Percentiles rank a stretch among this genome's conserved stretches.
Conservation (phyloP, 176 grass and related monocot species). For the Paspalum vaginatum region DNA sequence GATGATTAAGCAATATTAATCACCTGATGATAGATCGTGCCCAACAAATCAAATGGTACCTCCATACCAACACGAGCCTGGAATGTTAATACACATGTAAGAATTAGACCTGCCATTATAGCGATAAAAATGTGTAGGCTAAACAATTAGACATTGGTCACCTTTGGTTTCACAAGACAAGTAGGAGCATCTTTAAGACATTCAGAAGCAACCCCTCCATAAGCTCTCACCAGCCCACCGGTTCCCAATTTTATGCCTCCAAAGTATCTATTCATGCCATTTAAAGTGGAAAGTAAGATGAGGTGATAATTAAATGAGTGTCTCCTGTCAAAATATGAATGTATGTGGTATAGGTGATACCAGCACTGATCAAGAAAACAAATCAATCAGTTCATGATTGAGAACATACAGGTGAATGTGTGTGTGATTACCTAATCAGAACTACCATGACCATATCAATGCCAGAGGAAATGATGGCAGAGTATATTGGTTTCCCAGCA, state of each 20-base stretch:
- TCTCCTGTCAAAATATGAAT: not conserved
- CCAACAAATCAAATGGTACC: slow-evolving; percentile 91
- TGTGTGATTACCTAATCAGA: slow-evolving; percentile 63
- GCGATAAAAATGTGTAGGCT: slow-evolving; percentile 8
- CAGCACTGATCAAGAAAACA: not conserved
- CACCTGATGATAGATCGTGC: slow-evolving; percentile 87
- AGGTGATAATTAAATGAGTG: not conserved
- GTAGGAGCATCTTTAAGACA: slow-evolving; percentile 85
- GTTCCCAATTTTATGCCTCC: slow-evolving; percentile 96
- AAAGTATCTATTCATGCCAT: slow-evolving; percentile 66
- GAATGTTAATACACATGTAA: slow-evolving; percentile 39
- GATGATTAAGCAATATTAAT: slow-evolving; percentile 15
- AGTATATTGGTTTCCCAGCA: slow-evolving; percentile 96
- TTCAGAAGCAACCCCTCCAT: slow-evolving; percentile 89
- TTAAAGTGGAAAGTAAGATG: slow-evolving; percentile 13
- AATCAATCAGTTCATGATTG: not conserved
- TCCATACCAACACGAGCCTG: slow-evolving; percentile 85
- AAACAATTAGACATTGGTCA: slow-evolving; percentile 23
- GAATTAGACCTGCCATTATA: slow-evolving; percentile 24
- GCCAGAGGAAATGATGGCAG: slow-evolving; percentile 85
- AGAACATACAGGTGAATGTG: slow-evolving; percentile 14
- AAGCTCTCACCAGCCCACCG: slow-evolving; percentile 88
- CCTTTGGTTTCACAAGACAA: slow-evolving; percentile 91
- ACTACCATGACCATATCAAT: slow-evolving; percentile 95
- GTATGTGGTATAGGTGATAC: not conserved